phyloP scores from a whole-genome alignment of 2,329 filamentous ascomycete species.

The Cordyceps militaris region DNA sequence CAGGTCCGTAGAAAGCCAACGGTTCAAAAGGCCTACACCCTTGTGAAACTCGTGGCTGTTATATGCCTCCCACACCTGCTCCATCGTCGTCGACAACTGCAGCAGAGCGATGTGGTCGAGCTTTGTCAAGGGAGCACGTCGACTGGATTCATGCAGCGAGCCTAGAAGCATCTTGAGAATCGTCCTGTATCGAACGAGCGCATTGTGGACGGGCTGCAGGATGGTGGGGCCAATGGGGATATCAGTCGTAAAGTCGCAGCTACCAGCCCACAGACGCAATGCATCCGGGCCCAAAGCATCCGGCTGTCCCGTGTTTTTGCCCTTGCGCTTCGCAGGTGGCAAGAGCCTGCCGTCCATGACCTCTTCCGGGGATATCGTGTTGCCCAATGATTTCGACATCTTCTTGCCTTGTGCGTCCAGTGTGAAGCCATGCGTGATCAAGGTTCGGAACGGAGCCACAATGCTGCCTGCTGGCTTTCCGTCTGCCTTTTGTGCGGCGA shows the following conservation, averaged over 20 bases:
- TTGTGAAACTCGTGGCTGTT: slow-evolving; percentile 75
- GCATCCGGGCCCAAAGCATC: slow-evolving; percentile 80
- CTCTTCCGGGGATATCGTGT: slow-evolving; percentile 70
- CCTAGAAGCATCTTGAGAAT: slow-evolving; percentile 89
- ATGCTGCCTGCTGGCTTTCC: slow-evolving; percentile 21
- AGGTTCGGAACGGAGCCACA: slow-evolving; percentile 67
- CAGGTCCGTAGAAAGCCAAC: slow-evolving; percentile 74
- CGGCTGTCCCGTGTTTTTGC: slow-evolving; percentile 40
- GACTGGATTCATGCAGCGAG: slow-evolving; percentile 52
- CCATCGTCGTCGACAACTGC: slow-evolving; percentile 61
- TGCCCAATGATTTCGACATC: slow-evolving; percentile 97
- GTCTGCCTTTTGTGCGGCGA: slow-evolving; percentile 52
- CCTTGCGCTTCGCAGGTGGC: slow-evolving; percentile 58
- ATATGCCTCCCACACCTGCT: slow-evolving; percentile 58
- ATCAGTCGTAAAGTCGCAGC: slow-evolving; percentile 85
- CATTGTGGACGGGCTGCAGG: slow-evolving; percentile 67
- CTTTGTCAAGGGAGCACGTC: slow-evolving; percentile 44
- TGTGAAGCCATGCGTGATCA: slow-evolving; percentile 95
- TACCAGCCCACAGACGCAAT: slow-evolving; percentile 83
- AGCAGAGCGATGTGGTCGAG: slow-evolving; percentile 70
- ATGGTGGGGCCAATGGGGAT: slow-evolving; percentile 74
- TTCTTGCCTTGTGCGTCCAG: slow-evolving; percentile 87
- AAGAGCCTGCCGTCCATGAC: slow-evolving; percentile 81
- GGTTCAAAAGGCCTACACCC: slow-evolving; percentile 65
- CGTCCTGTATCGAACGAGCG: slow-evolving; percentile 78